phyloP scores from a whole-genome alignment of 495 filamentous ascomycete genomes.

The Penicillium robsamsonii region DNA sequence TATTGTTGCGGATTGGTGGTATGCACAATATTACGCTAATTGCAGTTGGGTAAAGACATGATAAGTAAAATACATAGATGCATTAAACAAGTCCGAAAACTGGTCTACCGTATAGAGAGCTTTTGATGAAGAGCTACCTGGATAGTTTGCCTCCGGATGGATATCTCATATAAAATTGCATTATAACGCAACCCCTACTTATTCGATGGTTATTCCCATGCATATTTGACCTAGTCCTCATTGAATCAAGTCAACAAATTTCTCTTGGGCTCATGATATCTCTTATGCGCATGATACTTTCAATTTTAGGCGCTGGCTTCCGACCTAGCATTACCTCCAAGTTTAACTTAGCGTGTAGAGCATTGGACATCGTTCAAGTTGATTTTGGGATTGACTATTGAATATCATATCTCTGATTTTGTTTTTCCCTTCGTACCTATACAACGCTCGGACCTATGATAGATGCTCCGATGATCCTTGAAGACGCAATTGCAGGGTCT shows the following conservation, averaged over 20 bases:
- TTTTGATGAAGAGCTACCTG: no score
- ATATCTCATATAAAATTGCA: neutral
- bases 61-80: neutral
- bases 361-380: neutral
- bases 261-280: no score
- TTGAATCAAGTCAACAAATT: neutral
- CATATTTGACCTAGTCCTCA: neutral
- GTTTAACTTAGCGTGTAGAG: neutral
- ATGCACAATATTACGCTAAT: neutral
- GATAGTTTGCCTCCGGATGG: no score
- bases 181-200: no score
- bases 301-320: neutral
- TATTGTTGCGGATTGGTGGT: neutral
- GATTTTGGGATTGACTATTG: neutral
- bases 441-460: slow-evolving; percentile 4
- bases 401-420: neutral
- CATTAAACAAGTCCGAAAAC: no score
- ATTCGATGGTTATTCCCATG: no score
- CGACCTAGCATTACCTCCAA: no score
- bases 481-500: neutral
- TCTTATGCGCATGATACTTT: neutral
- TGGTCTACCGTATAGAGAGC: no score
- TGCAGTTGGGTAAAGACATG: neutral
- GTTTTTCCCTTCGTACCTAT: neutral
- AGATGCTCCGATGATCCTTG: neutral